phyloP scores from a whole-genome alignment of 805 yeast species.

The Candida cerambycidarum region DNA sequence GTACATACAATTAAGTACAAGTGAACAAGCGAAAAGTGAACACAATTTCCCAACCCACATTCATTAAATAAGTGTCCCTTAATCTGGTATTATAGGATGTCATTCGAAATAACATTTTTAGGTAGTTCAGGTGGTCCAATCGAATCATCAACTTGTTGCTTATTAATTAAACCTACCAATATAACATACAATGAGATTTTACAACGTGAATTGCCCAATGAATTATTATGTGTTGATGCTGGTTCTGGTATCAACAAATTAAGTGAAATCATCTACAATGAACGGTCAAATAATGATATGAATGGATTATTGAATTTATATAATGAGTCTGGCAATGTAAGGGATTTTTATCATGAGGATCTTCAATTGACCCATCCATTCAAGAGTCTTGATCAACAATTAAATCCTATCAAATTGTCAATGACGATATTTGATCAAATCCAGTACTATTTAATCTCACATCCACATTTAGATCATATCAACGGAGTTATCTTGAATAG shows the following conservation, averaged over 20 bases:
- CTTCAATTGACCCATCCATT: constrained; percentile 23
- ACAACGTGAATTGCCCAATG: constrained; percentile 22
- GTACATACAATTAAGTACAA: no score
- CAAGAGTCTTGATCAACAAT: constrained; percentile 9
- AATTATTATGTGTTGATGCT: constrained; percentile 68
- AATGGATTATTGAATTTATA: constrained; percentile 19
- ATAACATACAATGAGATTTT: constrained; percentile 42
- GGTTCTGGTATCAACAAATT: constrained; percentile 70
- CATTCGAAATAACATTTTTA: constrained; percentile 61
- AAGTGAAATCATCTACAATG: constrained; percentile 38
- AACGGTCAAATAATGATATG: constrained; percentile 14
- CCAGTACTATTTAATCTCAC: constrained; percentile 60
- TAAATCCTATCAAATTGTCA: constrained; percentile 12
- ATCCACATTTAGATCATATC: constrained; percentile 84
- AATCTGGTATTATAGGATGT: constrained; percentile 4
- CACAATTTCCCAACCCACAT: no score
- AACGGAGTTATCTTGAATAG: constrained; percentile 68
- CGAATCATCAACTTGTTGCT: constrained; percentile 67
- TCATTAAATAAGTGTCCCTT: constrained; percentile 16
- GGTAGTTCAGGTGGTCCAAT: constrained; percentile 89
- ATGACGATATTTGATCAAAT: constrained; percentile 24
- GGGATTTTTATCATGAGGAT: constrained; percentile 18
- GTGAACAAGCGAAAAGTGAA: no score
- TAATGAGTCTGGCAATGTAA: constrained; percentile 26
- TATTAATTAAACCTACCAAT: constrained; percentile 57